Base-by-base conservation (phyloP, 2,329 filamentous ascomycete species). In the Fusarium camptoceras region DNA sequence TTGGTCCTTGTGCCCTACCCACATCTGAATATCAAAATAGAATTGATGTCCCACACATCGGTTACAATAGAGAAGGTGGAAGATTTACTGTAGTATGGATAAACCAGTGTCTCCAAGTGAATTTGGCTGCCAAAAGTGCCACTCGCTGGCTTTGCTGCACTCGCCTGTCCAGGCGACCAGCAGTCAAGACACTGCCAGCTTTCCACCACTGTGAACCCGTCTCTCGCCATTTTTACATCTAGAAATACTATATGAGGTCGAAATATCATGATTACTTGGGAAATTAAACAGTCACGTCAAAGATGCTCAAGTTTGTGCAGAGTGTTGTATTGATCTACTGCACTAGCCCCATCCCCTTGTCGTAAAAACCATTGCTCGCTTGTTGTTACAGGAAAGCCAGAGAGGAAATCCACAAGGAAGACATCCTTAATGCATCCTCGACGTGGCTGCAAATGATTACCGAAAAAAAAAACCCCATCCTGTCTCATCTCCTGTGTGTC, bases 261-360 rank as follows among this genome's bases (percentile, higher is more conserved):
- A n/a, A 14, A 15, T 20, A 31, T 27, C 8, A 25, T 16, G 16
- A 9, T 4, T 3, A 46, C 25, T 28, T n/a, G 27, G 4, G 10
- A 20, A 49, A 28, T 4, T 48, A 39, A 46, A 24, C 14, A 57
- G 37, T 68, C 59, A 59, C 64, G 28, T 47, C 16, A 63, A 27
- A 43, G 14, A 53, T 22, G n/a, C 14, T 34, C 57, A 67, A 44
- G 48, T 59, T 34, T 49, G 53, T 24, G 49, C 55, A 49, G 44
- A 44, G 31, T 27, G 22, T 49, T 59, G 48, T 49, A 47, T 68
- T 30, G n/a, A 22, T 48, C 49, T 63, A 54, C 61, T 39, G 49
- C 50, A 50, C 30, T 27, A 11, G 18, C 18, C 25, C 6, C 8
- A 16, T 37, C n/a, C 31, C 41, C 2, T 34, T 16, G 20, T 20